These are phyloP conservation scores for Mycena capillaripes DNA, from an alignment of 768 basidiomycete genomes.

Conservation along the genomic window DNA sequence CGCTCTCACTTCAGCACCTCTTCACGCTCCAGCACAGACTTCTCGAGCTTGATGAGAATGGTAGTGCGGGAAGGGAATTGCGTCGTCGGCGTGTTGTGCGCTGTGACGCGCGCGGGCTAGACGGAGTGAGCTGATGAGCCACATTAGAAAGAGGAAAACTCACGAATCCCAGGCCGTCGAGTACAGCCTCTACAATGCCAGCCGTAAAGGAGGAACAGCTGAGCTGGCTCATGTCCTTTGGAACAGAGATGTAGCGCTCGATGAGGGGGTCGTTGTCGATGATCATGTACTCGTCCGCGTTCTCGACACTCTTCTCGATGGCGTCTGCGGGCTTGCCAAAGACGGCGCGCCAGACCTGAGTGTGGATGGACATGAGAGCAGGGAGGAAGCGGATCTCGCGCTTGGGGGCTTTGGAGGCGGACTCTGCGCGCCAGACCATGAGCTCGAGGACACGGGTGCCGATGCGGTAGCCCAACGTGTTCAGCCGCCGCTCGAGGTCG, in stretches of 20 bases:
- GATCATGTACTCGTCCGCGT: conserved; percentile 99
- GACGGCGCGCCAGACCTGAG: conserved; percentile 94
- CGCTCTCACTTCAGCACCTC: conserved; percentile 78
- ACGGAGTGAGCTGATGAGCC: conserved; percentile 22
- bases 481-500: conserved; percentile 93
- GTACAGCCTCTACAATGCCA: conserved; percentile 96
- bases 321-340: conserved; percentile 96
- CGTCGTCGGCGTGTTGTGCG: conserved; percentile 90
- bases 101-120: conserved; percentile 96
- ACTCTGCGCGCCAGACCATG: conserved; percentile 85
- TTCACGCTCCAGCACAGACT: conserved; percentile 93
- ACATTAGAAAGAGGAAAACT: conserved; percentile 50
- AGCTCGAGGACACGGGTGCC: conserved; percentile 91
- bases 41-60: conserved; percentile 97
- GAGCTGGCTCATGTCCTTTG: conserved; percentile 92
- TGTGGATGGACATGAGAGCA: conserved; percentile 93
- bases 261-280: conserved; percentile 96
- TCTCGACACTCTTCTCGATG: conserved; percentile 96
- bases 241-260: conserved; percentile 93
- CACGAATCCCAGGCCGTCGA: conserved; percentile 95
- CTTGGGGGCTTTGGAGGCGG: conserved; percentile 89
- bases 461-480: conserved; percentile 93
- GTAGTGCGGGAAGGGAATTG: conserved; percentile 89
- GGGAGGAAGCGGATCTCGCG: conserved; percentile 93
- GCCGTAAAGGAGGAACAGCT: conserved; percentile 98